Evolutionary conservation across 306 rosid genomes (phyloP).

Genomic region (Adenanthera pavonina): DNA sequence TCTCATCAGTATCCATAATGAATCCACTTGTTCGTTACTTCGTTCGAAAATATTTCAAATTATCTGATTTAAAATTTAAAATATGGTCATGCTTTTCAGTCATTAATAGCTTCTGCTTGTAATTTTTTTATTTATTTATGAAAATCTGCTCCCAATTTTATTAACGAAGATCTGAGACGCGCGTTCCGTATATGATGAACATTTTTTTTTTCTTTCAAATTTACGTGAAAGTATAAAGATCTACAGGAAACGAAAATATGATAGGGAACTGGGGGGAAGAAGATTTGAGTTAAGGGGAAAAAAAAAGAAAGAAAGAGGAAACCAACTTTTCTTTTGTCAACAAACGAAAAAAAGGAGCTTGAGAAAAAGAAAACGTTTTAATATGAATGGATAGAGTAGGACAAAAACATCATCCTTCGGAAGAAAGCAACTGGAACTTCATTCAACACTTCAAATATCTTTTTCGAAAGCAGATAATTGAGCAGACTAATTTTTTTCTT

Average conservation of each 20-base stretch:
- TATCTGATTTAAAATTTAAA: too few relatives aligned
- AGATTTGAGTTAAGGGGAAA: conserved; percentile 25
- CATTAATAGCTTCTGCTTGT: too few relatives aligned
- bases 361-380: neutral
- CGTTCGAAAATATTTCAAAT: too few relatives aligned
- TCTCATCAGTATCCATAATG: too few relatives aligned
- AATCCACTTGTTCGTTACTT: too few relatives aligned
- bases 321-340: neutral
- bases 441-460: neutral
- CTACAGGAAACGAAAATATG: neutral
- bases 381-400: neutral
- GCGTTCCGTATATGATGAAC: too few relatives aligned
- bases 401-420: conserved; percentile 2
- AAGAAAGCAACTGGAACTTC: conserved; percentile 31
- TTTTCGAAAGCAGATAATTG: conserved; percentile 1
- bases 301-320: neutral
- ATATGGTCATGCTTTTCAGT: too few relatives aligned
- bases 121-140: too few relatives aligned
- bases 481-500: neutral
- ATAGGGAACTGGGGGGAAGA: conserved; percentile 33
- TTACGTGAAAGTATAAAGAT: too few relatives aligned
- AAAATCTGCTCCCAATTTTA: too few relatives aligned
- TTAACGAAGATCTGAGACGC: too few relatives aligned
- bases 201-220: too few relatives aligned
- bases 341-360: neutral